Evolutionary conservation across 2,329 filamentous ascomycete species (phyloP), one percentile per base, ranked within the genome.

Genomic region (Mycosphaerella arachidis): DNA sequence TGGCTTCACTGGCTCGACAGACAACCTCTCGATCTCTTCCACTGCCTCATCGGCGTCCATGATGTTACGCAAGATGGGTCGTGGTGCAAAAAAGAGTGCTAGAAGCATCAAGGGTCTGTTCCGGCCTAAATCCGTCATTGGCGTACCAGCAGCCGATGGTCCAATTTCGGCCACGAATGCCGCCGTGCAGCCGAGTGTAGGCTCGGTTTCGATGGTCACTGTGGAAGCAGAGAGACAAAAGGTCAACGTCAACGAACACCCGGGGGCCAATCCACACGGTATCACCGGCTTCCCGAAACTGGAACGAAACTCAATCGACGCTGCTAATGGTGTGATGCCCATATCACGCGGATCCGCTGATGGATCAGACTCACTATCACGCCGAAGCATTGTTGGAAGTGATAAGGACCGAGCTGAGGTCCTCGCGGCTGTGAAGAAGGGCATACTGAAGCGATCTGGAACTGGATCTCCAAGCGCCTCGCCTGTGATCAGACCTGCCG

Each of bases 1-100:
- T 59, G 88, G 89, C 65, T 97, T 97, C 72, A 85, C 87, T 16
- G 89, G 91, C 13, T 99, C 94, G 4, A 97, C 91, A 0, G 94
- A 99, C 75, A 97, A 97, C 67, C 77, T 99, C 48, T 95, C 91
- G 13, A 91, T 95, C 64, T 93, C 90, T 1, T 95, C 91, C 4
- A 95, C 91, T 9, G 91, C 91, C 20, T 95, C 91, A 6, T 95
- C 91, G 20, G 91, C 91, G 35, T 95, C 91, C 31, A 86, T 95
- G 68, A 95, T 95, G 91, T 89, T 99, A 66, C 87, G 94, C 56
- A 99, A 99, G 79, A 99, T 99, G 94, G 94, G 94, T 58, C 91
- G 92, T 66, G 92, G 93, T n/a, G 89, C 97, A 86, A 97, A 96
- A 83, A 95, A 94, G 77, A 88, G 91, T 55, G 89, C 89, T 18